Evolutionary conservation across 2,329 filamentous ascomycete genomes (phyloP).

Genomic region (Lecanosticta acicola): DNA sequence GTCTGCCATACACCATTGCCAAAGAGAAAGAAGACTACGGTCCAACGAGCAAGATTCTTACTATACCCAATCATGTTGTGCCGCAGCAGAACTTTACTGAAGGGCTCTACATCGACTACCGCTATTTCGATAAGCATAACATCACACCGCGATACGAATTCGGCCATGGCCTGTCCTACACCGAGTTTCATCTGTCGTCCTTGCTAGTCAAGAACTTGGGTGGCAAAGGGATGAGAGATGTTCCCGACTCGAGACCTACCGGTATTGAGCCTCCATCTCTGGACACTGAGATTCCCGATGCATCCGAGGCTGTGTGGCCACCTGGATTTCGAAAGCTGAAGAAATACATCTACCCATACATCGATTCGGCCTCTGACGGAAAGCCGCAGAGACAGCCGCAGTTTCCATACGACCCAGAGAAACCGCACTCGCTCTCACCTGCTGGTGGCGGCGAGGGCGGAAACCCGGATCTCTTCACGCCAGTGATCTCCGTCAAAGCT

Average conservation of each 20-base stretch:
- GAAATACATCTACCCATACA: constrained; percentile 71
- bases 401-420: constrained; percentile 49
- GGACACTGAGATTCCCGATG: constrained; percentile 49
- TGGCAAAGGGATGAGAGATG: constrained; percentile 19
- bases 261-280: constrained; percentile 51
- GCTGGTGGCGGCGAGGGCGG: constrained; percentile 66
- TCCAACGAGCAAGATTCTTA: constrained; percentile 62
- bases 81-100: constrained; percentile 81
- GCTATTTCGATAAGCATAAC: constrained; percentile 72
- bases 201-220: constrained; percentile 41
- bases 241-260: constrained; percentile 36
- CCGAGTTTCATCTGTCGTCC: constrained; percentile 60
- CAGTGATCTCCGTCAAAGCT: constrained; percentile 47
- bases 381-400: constrained; percentile 35
- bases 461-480: constrained; percentile 60
- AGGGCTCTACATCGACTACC: constrained; percentile 83
- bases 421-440: constrained; percentile 47
- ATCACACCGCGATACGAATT: constrained; percentile 78
- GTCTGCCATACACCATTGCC: constrained; percentile 81
- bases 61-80: constrained; percentile 60
- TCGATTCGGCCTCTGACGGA: constrained; percentile 48
- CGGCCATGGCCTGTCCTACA: constrained; percentile 80
- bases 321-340: constrained; percentile 54
- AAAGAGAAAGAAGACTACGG: constrained; percentile 71
- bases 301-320: constrained; percentile 57